Evolutionary conservation across 176 grass and related monocot species (phyloP), one percentile per base, ranked within the genome.

Genomic region (Oryza brachyantha): DNA sequence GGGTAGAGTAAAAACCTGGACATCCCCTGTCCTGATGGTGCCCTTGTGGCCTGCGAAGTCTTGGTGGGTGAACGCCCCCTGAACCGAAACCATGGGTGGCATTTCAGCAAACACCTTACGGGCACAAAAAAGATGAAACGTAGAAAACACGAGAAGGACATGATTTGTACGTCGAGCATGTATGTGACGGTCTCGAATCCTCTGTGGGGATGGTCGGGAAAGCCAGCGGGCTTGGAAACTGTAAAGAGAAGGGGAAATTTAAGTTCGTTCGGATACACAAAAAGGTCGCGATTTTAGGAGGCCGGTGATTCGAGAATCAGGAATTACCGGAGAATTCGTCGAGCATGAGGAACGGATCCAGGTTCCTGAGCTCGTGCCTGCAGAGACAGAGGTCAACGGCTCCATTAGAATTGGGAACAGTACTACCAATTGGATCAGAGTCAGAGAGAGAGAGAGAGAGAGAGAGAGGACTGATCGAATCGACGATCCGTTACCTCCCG

Each of bases 101-200:
- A 72, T 84, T 77, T 87, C 7, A 86, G 81, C 80, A 41, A 91
- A 89, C 89, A 94, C 17, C 19, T 91, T 50, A 21, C 1, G 11
- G 5, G 64, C 37, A 75, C 1, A 29, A 41, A 12, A 0, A 63
- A 1, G 6, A 10, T 17, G 13, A 26, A 0, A 62, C 31, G n/a
- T n/a, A 32, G 7, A 1, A 19, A 13, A 4, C 3, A 21, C 0
- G 19, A 3, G 16, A 6, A 25, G 16, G 0, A 35, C 31, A 10
- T 62, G 14, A 66, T 1, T 10, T 55, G 0, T 59, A 93, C 93
- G n/a, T 96, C 62, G n/a, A 97, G 82, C 93, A 97, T 93, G 85
- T 97, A 97, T 70, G 93, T 97, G 4, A 93, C 93, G 29, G 93
- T 97, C 82, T 97, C 93, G 29, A 97, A 97, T 45, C 93, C 87